Conservation (phyloP, 192 early-diverging fungal genomes). For the Backusella macrospora region DNA sequence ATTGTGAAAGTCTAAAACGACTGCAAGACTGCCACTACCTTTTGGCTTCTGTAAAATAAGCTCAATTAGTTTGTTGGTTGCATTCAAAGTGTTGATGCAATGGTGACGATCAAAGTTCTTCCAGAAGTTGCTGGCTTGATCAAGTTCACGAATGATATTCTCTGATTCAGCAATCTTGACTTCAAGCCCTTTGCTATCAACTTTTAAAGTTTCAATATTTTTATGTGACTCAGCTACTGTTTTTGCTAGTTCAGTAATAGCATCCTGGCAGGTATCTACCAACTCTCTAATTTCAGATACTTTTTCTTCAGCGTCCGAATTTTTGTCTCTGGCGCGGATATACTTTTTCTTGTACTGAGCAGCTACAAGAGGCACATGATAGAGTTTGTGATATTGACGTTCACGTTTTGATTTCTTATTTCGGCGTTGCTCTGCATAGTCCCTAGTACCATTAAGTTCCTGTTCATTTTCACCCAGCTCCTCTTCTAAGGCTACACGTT, state of each 20-base stretch:
- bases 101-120: constrained; percentile 21
- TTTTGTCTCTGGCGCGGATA: constrained; percentile 31
- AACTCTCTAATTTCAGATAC: constrained; percentile 24
- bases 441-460: constrained; percentile 15
- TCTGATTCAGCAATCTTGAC: background rate
- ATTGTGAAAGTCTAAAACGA: constrained; percentile 1
- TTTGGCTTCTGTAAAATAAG: constrained; percentile 9
- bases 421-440: constrained; percentile 28
- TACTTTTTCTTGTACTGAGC: constrained; percentile 33
- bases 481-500: constrained; percentile 4
- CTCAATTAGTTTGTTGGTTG: background rate
- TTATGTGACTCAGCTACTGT: constrained; percentile 2
- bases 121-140: constrained; percentile 23
- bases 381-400: constrained; percentile 29
- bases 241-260: constrained; percentile 13
- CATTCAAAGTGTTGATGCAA: background rate
- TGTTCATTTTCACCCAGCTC: constrained; percentile 15
- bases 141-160: background rate
- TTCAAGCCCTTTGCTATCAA: constrained; percentile 11
- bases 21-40: background rate
- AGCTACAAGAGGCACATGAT: constrained; percentile 28
- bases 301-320: constrained; percentile 27
- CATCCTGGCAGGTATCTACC: constrained; percentile 18
- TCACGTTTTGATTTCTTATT: constrained; percentile 32
- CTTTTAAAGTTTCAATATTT: background rate